Conservation (phyloP, 1,284 basidiomycete genomes). For the Lentinula novae-zelandiae region DNA sequence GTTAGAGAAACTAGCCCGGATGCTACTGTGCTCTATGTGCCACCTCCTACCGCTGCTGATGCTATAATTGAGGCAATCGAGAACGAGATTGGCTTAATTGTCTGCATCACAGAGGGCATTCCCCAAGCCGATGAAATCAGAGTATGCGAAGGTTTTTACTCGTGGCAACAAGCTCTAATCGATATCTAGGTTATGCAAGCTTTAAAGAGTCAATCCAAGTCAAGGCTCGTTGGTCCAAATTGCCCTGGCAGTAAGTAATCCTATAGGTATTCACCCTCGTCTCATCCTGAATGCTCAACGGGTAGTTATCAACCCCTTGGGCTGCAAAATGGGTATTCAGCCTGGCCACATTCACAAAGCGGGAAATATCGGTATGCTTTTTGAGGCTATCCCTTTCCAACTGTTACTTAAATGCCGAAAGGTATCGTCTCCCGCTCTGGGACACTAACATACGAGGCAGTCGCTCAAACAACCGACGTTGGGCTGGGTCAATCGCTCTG, state of each 20-base stretch:
- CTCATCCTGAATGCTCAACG: neutral
- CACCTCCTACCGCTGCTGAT: slow-evolving; percentile 88
- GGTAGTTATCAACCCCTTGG: slow-evolving; percentile 87
- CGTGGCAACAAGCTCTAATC: slow-evolving; percentile 58
- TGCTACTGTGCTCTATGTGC: slow-evolving; percentile 94
- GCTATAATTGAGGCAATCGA: slow-evolving; percentile 98
- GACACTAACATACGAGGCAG: slow-evolving; percentile 91
- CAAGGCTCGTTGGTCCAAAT: slow-evolving; percentile 94
- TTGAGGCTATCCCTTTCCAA: neutral
- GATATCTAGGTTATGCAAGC: neutral
- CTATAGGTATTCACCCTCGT: neutral
- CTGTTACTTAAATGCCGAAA: slow-evolving; percentile 25
- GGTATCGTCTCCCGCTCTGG: slow-evolving; percentile 98
- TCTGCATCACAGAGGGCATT: slow-evolving; percentile 97
- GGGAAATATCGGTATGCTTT: slow-evolving; percentile 81
- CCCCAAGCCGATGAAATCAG: slow-evolving; percentile 94
- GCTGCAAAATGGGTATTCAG: slow-evolving; percentile 99
- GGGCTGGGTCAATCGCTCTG: slow-evolving; percentile 97
- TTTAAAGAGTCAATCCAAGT: slow-evolving; percentile 91
- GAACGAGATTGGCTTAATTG: slow-evolving; percentile 94
- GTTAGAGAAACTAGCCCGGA: slow-evolving; percentile 83
- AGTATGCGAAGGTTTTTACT: slow-evolving; percentile 35
- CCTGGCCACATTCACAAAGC: slow-evolving; percentile 97
- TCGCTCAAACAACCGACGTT: slow-evolving; percentile 91
- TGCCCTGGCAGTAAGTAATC: slow-evolving; percentile 74